A percentile compares a stretch with the other conserved stretches of the same genome.
Evolutionary conservation across 169 alveolate species (phyloP).

Genomic region (Plasmodium yoelii): DNA sequence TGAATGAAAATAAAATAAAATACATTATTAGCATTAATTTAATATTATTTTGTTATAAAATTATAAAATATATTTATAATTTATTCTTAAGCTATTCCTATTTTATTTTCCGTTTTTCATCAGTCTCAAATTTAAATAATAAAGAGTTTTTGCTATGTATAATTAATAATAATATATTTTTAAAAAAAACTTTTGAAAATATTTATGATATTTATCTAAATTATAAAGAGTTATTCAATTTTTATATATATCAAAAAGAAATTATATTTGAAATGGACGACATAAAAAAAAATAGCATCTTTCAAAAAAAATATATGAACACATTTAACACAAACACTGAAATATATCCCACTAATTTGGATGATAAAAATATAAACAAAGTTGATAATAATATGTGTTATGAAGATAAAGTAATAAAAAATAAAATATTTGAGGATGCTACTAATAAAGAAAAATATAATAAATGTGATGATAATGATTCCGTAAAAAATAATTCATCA

Average conservation of each 20-base stretch:
- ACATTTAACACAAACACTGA: neutral
- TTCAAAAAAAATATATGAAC: neutral
- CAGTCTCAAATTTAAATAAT: slow-evolving; percentile 22
- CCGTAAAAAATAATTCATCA: neutral
- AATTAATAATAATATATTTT: slow-evolving; percentile 56
- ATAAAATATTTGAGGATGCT: neutral
- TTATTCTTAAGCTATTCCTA: slow-evolving; percentile 67
- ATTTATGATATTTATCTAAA: slow-evolving; percentile 21
- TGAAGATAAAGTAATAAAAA: neutral
- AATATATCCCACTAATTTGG: neutral
- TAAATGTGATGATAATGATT: neutral
- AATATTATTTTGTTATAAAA: slow-evolving; percentile 43
- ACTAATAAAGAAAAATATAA: neutral
- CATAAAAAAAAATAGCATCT: neutral
- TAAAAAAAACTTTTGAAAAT: slow-evolving; percentile 65
- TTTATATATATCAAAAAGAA: slow-evolving; percentile 12
- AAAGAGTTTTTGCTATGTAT: slow-evolving; percentile 31
- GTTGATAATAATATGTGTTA: neutral
- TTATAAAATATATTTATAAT: slow-evolving; percentile 59
- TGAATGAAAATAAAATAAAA: slow-evolving; percentile 17
- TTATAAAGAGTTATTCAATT: slow-evolving; percentile 37
- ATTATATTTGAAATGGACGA: slow-evolving; percentile 20
- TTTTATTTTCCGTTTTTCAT: slow-evolving; percentile 51
- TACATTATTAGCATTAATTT: slow-evolving; percentile 25
- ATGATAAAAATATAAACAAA: neutral